Evolutionary conservation across 2,329 filamentous ascomycete species (phyloP).

Genomic region (Colletotrichum truncatum): DNA sequence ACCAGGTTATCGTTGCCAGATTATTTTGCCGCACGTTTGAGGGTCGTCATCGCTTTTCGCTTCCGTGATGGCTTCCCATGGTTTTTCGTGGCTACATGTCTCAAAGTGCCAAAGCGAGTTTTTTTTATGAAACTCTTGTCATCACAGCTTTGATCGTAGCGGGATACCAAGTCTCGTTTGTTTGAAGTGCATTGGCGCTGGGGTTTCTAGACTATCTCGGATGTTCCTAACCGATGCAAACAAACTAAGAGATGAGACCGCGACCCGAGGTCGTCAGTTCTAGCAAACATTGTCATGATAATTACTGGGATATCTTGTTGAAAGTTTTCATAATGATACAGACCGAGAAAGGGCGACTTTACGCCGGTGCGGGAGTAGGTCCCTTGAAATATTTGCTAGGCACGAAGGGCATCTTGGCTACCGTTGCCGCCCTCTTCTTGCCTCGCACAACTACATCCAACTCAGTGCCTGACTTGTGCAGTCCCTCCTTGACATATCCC

Average conservation of each 20-base stretch:
- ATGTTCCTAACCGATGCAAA: not conserved
- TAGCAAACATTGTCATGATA: not conserved
- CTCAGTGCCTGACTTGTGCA: constrained; percentile 87
- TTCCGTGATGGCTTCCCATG: constrained; percentile 53
- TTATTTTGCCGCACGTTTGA: constrained; percentile 38
- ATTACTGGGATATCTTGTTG: constrained; percentile 22
- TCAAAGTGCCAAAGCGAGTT: not conserved
- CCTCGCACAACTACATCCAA: constrained; percentile 81
- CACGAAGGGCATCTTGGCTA: constrained; percentile 91
- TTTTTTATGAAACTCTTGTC: not conserved
- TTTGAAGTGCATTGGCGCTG: not conserved
- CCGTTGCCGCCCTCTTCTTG: constrained; percentile 76
- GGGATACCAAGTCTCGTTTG: not conserved
- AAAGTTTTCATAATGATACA: constrained; percentile 25
- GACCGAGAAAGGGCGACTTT: not conserved
- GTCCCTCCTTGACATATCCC: constrained; percentile 85
- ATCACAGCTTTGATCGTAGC: not conserved
- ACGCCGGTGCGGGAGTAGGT: constrained; percentile 27
- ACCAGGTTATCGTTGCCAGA: constrained; percentile 29
- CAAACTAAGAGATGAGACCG: not conserved
- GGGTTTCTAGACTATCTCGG: not conserved
- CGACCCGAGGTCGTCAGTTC: not conserved
- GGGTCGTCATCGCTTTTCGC: constrained; percentile 48
- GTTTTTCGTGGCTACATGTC: constrained; percentile 52
- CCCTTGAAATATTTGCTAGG: constrained; percentile 78